phyloP scores from a whole-genome alignment of 1,284 basidiomycete species.

The Heterobasidion annosum region DNA sequence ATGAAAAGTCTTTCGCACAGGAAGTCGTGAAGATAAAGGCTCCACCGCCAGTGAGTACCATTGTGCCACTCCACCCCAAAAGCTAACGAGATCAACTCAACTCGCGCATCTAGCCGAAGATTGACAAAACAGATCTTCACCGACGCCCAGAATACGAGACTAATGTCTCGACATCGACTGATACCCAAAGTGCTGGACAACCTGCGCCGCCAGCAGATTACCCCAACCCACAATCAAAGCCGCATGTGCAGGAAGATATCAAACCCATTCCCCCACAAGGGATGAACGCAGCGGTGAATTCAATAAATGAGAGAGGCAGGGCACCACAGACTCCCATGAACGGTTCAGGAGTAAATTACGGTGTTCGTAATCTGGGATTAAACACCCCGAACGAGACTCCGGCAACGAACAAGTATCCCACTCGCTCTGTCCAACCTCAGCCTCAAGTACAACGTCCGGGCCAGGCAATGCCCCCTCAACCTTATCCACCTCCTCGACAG shows the following conservation, averaged over 20 bases:
- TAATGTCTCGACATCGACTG: slow-evolving; percentile 13
- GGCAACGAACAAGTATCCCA: background rate
- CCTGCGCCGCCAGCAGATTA: slow-evolving; percentile 6
- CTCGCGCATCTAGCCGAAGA: slow-evolving; percentile 43
- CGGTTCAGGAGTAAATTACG: background rate
- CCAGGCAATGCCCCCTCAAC: background rate
- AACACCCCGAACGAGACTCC: slow-evolving; percentile 2
- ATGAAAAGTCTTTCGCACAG: slow-evolving; percentile 84
- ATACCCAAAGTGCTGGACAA: background rate
- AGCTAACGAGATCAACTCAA: background rate
- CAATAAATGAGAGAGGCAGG: slow-evolving; percentile 15
- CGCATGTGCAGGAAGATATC: background rate
- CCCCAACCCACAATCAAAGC: background rate
- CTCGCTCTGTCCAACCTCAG: background rate
- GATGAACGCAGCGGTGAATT: slow-evolving; percentile 11
- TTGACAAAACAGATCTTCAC: slow-evolving; percentile 67
- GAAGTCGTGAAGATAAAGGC: slow-evolving; percentile 85
- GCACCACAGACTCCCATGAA: background rate
- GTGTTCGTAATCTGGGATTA: background rate
- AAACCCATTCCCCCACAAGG: slow-evolving; percentile 9
- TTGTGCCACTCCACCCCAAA: background rate
- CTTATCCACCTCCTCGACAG: background rate
- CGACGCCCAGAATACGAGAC: slow-evolving; percentile 69
- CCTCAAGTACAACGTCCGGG: background rate
- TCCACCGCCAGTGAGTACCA: slow-evolving; percentile 49